phyloP scores from a whole-genome alignment of 2,329 filamentous ascomycete genomes.

The Rutstroemia sp. region DNA sequence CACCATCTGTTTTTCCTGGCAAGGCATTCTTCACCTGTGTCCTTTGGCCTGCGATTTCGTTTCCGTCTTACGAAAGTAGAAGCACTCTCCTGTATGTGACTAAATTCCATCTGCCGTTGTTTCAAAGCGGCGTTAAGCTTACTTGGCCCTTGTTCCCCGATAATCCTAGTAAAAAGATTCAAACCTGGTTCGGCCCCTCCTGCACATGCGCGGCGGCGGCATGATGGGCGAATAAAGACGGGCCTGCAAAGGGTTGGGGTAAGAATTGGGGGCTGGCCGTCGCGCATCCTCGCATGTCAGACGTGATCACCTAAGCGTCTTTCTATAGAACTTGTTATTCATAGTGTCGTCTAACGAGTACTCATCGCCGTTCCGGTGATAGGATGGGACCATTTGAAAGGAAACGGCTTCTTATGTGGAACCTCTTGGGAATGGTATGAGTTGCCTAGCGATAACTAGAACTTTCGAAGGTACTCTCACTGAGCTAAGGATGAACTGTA shows the following conservation, averaged over 20 bases:
- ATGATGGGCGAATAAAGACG: background rate
- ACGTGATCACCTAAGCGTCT: background rate
- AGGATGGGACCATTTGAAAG: too few relatives aligned
- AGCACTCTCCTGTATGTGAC: background rate
- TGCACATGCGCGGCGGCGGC: slow-evolving; percentile 5
- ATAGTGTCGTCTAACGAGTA: too few relatives aligned
- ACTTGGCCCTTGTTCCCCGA: slow-evolving; percentile 7
- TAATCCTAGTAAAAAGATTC: background rate
- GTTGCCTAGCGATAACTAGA: too few relatives aligned
- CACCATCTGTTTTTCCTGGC: background rate
- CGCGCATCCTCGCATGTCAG: background rate
- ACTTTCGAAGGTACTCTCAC: too few relatives aligned
- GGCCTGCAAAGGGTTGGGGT: background rate
- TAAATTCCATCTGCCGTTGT: slow-evolving; percentile 4
- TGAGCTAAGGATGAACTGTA: too few relatives aligned
- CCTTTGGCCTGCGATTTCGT: background rate
- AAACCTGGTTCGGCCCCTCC: background rate
- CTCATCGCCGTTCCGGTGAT: too few relatives aligned
- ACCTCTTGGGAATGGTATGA: too few relatives aligned
- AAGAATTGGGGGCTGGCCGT: background rate
- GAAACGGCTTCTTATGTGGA: too few relatives aligned
- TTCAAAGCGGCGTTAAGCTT: slow-evolving; percentile 6
- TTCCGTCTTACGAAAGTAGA: background rate
- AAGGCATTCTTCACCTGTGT: background rate
- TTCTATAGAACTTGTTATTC: background rate